Evolutionary conservation across 176 grass and related monocot genomes (phyloP).

Genomic region (Calamus simplicifolius): DNA sequence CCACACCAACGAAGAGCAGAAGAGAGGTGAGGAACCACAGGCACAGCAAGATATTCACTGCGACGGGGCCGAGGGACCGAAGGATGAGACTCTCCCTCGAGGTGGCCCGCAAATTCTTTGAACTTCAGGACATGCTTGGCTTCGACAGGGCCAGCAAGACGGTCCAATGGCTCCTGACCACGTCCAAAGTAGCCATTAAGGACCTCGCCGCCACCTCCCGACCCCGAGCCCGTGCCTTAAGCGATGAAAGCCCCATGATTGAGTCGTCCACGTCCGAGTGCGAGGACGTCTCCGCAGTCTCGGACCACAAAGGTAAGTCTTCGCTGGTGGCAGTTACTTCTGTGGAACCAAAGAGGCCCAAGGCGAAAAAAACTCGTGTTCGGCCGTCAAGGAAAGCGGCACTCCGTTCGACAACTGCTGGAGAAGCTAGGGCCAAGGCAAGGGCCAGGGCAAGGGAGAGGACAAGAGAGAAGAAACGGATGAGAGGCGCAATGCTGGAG

Average conservation of each 20-base stretch:
- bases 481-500: constrained; percentile 34
- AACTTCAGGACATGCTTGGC: constrained; percentile 76
- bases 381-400: constrained; percentile 27
- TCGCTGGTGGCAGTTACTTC: neutral
- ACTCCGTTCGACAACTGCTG: constrained; percentile 12
- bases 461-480: constrained; percentile 26
- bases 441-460: constrained; percentile 21
- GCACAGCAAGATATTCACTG: constrained; percentile 93
- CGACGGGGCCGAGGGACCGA: constrained; percentile 72
- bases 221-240: constrained; percentile 3
- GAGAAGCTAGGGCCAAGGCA: constrained; percentile 24
- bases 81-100: constrained; percentile 82
- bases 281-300: constrained; percentile 60
- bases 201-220: constrained; percentile 22
- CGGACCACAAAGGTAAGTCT: constrained; percentile 38
- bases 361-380: constrained; percentile 27
- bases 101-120: constrained; percentile 74
- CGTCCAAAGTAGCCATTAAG: constrained; percentile 70
- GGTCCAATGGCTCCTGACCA: constrained; percentile 79
- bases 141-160: constrained; percentile 97
- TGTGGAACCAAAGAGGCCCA: constrained; percentile 35
- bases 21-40: constrained; percentile 48
- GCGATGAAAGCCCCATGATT: constrained; percentile 14
- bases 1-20: neutral
- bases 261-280: constrained; percentile 42